Percentiles rank a stretch among this genome's conserved stretches.
These are phyloP conservation scores for Exobasidium rhododendri DNA, from an alignment of 1,284 basidiomycete species.

Conservation along the genomic window DNA sequence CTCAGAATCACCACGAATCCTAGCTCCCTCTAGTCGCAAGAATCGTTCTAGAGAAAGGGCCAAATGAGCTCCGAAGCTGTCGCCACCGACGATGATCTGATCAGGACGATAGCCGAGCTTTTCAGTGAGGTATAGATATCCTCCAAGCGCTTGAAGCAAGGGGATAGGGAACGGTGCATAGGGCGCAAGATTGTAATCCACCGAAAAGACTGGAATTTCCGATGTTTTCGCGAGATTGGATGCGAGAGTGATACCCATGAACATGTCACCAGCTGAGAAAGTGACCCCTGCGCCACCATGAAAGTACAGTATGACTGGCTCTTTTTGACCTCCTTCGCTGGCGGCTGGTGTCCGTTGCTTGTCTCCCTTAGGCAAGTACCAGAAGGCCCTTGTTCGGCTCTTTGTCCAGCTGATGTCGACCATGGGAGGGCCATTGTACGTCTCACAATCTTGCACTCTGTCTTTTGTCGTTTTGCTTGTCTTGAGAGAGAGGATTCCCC, in stretches of 20 bases:
- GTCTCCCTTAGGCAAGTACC: slow-evolving; percentile 40
- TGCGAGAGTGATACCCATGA: slow-evolving; percentile 46
- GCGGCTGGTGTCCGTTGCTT: slow-evolving; percentile 22
- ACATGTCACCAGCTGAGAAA: slow-evolving; percentile 46
- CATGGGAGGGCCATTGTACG: slow-evolving; percentile 43
- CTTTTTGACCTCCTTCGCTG: slow-evolving; percentile 12
- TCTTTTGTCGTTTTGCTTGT: slow-evolving; percentile 20
- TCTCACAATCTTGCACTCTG: slow-evolving; percentile 16
- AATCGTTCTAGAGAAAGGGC: slow-evolving; percentile 45
- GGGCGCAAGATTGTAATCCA: slow-evolving; percentile 52
- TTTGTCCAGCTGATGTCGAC: slow-evolving; percentile 50
- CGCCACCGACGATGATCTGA: slow-evolving; percentile 50
- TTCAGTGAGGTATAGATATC: slow-evolving; percentile 41
- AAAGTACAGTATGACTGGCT: slow-evolving; percentile 49
- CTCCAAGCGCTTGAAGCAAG: slow-evolving; percentile 42
- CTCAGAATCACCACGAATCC: slow-evolving; percentile 24
- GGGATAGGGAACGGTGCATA: slow-evolving; percentile 40
- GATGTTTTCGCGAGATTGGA: slow-evolving; percentile 31
- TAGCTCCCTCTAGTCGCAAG: slow-evolving; percentile 35
- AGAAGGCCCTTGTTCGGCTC: slow-evolving; percentile 35
- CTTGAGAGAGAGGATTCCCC: slow-evolving; percentile 44
- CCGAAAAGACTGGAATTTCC: slow-evolving; percentile 45
- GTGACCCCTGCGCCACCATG: slow-evolving; percentile 49
- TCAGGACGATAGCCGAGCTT: slow-evolving; percentile 39
- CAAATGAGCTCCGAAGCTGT: slow-evolving; percentile 43